Evolutionary conservation across 2,329 filamentous ascomycete species (phyloP).

Genomic region (Fusarium caatingaense): DNA sequence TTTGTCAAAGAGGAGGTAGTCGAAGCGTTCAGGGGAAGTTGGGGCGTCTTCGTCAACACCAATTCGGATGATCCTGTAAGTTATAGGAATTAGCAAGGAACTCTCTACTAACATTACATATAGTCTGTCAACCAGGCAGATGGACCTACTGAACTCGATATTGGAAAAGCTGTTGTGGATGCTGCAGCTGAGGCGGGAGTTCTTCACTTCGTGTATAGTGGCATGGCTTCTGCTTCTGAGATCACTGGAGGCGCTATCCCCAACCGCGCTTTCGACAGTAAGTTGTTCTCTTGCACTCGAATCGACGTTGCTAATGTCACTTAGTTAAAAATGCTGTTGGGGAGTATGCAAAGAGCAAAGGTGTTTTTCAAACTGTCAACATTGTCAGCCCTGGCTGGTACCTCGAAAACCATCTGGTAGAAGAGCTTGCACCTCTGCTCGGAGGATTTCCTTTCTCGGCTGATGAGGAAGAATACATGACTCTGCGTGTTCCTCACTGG

Average conservation of each 20-base stretch:
- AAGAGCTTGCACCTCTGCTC: conserved; percentile 50
- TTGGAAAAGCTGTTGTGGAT: conserved; percentile 52
- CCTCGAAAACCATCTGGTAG: conserved; percentile 55
- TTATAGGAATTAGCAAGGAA: neutral
- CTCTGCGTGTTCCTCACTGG: conserved; percentile 53
- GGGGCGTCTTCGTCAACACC: conserved; percentile 51
- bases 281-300: neutral
- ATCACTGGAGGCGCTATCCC: conserved; percentile 50
- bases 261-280: conserved; percentile 52
- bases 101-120: conserved; percentile 1
- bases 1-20: conserved; percentile 39
- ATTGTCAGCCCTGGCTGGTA: conserved; percentile 56
- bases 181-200: conserved; percentile 50
- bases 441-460: conserved; percentile 55
- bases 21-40: conserved; percentile 48
- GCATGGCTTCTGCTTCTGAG: conserved; percentile 48
- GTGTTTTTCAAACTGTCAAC: conserved; percentile 51
- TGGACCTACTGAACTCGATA: conserved; percentile 50
- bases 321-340: conserved; percentile 54
- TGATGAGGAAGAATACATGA: conserved; percentile 52
- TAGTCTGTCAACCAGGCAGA: conserved; percentile 43
- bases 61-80: conserved; percentile 49
- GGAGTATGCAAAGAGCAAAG: conserved; percentile 50
- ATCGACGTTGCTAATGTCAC: neutral
- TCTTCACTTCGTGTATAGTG: conserved; percentile 52